A percentile compares a stretch with the other conserved stretches of the same genome.
These are phyloP conservation scores for Sistotremastrum niveocremeum DNA, from an alignment of 768 basidiomycete species.

Conservation along the genomic window DNA sequence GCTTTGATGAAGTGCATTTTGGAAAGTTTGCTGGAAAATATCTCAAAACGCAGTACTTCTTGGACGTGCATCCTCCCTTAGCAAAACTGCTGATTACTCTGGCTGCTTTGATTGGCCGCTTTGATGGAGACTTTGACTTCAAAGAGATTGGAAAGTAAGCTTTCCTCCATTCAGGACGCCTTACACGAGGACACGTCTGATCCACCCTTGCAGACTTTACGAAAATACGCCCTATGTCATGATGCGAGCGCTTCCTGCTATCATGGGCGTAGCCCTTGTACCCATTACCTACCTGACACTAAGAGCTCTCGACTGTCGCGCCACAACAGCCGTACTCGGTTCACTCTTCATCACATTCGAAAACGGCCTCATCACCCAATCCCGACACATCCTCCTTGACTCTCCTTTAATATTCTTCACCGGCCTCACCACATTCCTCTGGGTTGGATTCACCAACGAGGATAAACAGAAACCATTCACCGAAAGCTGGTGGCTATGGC, in stretches of 20 bases:
- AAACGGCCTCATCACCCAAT: constrained; percentile 92
- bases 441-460: constrained; percentile 86
- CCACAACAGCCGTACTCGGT: constrained; percentile 83
- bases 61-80: constrained; percentile 94
- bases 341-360: constrained; percentile 91
- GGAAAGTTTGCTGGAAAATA: constrained; percentile 94
- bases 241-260: constrained; percentile 92
- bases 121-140: constrained; percentile 90
- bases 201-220: constrained; percentile 43
- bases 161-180: background rate
- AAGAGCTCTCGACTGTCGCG: constrained; percentile 82
- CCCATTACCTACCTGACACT: constrained; percentile 90
- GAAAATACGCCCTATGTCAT: constrained; percentile 86
- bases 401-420: constrained; percentile 99
- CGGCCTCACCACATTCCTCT: constrained; percentile 73
- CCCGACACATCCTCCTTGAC: constrained; percentile 92
- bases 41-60: constrained; percentile 82
- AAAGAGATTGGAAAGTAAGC: constrained; percentile 91
- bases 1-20: constrained; percentile 98
- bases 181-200: background rate
- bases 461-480: constrained; percentile 78
- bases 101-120: constrained; percentile 76
- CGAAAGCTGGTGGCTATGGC: constrained; percentile 85
- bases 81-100: constrained; percentile 93
- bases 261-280: constrained; percentile 78